Base-by-base conservation (phyloP, 225 moss, liverwort and hornwort species). In the Polytrichum commune region DNA sequence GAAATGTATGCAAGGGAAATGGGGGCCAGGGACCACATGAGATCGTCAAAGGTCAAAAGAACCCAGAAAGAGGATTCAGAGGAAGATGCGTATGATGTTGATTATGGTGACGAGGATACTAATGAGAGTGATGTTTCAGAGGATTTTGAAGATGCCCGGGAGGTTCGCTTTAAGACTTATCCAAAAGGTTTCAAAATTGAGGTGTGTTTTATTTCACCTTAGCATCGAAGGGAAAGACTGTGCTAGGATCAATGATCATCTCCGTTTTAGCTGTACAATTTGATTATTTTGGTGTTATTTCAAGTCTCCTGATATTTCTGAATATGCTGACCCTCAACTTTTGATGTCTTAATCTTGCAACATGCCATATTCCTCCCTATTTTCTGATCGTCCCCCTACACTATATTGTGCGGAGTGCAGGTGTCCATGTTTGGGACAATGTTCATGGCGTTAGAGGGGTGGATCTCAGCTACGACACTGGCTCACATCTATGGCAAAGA, bases 401-500 rank as follows among this genome's bases (percentile, higher is more conserved):
- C 58, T 22, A 8, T n/a, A 58, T 58, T 58, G n/a, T 20, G 8
- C 23, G 8, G 22, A 20, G n/a, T 58, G 58, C 77, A 95, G 93
- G 84, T 98, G 29, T 98, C 95, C 22, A 75, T 74, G 81, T 98
- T 98, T 78, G 97, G 92, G 69, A 90, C 83, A 72, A 82, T 78
- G 18, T 84, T 88, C 74, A 88, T 86, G 88, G 91, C 95, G 1
- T 58, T 98, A 64, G 97, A 98, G 65, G 66, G 82, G 73, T 98
- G 97, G 97, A 90, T 93, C 29, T 98, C 94, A 66, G 97, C 87
- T 75, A 85, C 88, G 60, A 80, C 97, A 55, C 80, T 98, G 74
- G 95, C 97, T 60, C 88, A 95, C 74, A 76, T 98, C 1, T 98
- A 95, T 79, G 95, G 97, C 9, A 91, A 90, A 66, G 92, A 85